Percentiles rank a stretch among this genome's conserved stretches.
Conservation (phyloP, 192 early-diverging fungal genomes). For the Phlyctochytrium bullatum region DNA sequence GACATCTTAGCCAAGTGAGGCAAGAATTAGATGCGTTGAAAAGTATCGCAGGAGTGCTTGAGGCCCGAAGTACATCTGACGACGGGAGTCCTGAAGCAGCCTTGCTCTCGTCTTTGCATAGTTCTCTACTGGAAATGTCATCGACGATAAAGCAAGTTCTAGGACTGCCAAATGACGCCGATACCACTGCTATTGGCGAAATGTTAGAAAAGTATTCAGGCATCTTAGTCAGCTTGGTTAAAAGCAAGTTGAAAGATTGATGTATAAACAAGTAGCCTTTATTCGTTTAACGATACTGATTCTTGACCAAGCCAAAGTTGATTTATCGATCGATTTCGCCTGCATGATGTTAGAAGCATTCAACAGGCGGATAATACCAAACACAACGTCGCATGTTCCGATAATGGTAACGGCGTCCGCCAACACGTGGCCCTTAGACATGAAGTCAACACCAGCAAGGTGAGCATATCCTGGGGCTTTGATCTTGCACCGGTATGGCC, state of each 20-base stretch:
- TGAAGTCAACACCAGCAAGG: conserved; percentile 84
- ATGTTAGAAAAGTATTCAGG: conserved; percentile 40
- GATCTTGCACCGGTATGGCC: conserved; percentile 98
- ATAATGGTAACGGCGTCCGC: conserved; percentile 96
- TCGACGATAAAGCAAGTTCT: not conserved
- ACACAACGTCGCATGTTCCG: conserved; percentile 99
- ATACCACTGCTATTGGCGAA: conserved; percentile 3
- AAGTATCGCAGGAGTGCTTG: too few species aligned
- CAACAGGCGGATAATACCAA: conserved; percentile 66
- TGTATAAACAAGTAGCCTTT: too few species aligned
- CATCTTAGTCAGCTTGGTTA: conserved; percentile 32
- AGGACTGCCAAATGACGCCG: not conserved
- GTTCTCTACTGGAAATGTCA: too few species aligned
- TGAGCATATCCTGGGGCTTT: conserved; percentile 95
- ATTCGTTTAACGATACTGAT: too few species aligned
- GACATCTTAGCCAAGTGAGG: too few species aligned
- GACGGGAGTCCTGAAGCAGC: too few species aligned
- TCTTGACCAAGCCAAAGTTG: too few species aligned
- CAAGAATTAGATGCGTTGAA: too few species aligned
- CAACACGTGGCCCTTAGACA: conserved; percentile 87
- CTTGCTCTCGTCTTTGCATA: too few species aligned
- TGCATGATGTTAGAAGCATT: conserved; percentile 4
- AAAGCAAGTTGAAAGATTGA: conserved; percentile 28
- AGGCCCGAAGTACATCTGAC: too few species aligned
- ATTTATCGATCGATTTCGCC: conserved; percentile 43